Evolutionary conservation across 305 asterid genomes (phyloP).

Genomic region (Fraxinus xanthoxyloides): DNA sequence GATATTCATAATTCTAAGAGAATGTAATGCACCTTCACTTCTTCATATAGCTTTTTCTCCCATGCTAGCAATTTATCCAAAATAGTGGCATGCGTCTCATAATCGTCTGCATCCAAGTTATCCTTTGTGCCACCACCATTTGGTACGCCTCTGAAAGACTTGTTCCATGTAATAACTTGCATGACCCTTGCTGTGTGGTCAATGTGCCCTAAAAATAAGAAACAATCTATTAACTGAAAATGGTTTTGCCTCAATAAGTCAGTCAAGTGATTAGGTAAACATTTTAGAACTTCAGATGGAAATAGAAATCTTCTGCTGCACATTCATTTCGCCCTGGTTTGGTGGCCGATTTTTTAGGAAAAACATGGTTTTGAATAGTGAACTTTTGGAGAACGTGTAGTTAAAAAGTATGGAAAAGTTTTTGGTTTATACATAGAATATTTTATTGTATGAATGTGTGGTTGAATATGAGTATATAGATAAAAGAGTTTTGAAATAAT

Average conservation of each 20-base stretch:
- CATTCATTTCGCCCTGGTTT: background rate
- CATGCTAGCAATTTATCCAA: constrained; percentile 96
- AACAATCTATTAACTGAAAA: background rate
- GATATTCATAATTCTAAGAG: background rate
- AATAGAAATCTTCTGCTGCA: background rate
- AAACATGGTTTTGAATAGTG: too few relatives aligned
- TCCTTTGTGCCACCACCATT: constrained; percentile 59
- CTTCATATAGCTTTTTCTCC: constrained; percentile 98
- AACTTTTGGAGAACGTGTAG: too few relatives aligned
- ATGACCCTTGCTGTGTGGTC: constrained; percentile 94
- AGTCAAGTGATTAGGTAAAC: background rate
- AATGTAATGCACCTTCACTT: constrained; percentile 71
- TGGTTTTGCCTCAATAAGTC: background rate
- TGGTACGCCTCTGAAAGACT: constrained; percentile 69
- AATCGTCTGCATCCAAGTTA: constrained; percentile 57
- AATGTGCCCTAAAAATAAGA: constrained; percentile 68
- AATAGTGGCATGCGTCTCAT: constrained; percentile 94
- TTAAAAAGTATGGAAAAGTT: too few relatives aligned
- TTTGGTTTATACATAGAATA: too few relatives aligned
- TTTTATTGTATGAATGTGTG: too few relatives aligned
- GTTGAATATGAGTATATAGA: too few relatives aligned
- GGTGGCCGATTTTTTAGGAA: too few relatives aligned
- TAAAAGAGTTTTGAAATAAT: too few relatives aligned
- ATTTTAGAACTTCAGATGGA: background rate
- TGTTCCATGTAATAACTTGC: constrained; percentile 98